Conservation (phyloP, 2,329 filamentous ascomycete genomes). For the Teratosphaeriaceae sp. region DNA sequence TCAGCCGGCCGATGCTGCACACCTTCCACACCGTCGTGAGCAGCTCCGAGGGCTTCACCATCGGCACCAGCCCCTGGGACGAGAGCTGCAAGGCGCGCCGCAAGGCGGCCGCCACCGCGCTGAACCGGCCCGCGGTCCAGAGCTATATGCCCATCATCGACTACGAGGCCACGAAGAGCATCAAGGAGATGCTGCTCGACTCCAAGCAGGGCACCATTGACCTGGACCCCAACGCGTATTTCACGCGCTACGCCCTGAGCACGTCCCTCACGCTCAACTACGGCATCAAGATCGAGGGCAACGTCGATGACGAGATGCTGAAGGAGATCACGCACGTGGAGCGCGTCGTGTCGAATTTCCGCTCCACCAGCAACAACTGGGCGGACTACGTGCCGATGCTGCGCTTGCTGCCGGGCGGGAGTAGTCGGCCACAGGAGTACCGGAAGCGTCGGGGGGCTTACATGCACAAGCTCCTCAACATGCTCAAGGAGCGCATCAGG, state of each 20-base stretch:
- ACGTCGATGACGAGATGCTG: slow-evolving; percentile 58
- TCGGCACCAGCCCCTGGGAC: slow-evolving; percentile 78
- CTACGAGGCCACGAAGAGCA: too few species aligned
- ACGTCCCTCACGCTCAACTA: slow-evolving; percentile 74
- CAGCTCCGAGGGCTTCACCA: slow-evolving; percentile 69
- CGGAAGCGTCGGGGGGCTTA: slow-evolving; percentile 61
- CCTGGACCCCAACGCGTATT: slow-evolving; percentile 67
- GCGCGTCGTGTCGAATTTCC: slow-evolving; percentile 66
- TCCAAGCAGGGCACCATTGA: slow-evolving; percentile 55
- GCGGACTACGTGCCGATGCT: slow-evolving; percentile 71
- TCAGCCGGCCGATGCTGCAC: slow-evolving; percentile 70
- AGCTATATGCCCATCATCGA: slow-evolving; percentile 79
- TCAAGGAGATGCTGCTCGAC: slow-evolving; percentile 61
- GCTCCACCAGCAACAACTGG: slow-evolving; percentile 77
- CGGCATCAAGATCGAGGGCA: too few species aligned
- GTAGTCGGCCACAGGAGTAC: slow-evolving; percentile 45
- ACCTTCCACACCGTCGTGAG: slow-evolving; percentile 78
- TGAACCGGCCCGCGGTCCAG: slow-evolving; percentile 69
- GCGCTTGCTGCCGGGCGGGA: slow-evolving; percentile 56
- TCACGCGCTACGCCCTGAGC: slow-evolving; percentile 70
- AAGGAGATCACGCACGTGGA: slow-evolving; percentile 71
- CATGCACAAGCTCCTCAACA: slow-evolving; percentile 50
- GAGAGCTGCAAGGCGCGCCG: slow-evolving; percentile 70
- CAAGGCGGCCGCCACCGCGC: slow-evolving; percentile 70
- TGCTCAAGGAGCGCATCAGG: slow-evolving; percentile 54